These are phyloP conservation scores for Tylopilus sp. DNA, from an alignment of 768 basidiomycete species.

Conservation along the genomic window DNA sequence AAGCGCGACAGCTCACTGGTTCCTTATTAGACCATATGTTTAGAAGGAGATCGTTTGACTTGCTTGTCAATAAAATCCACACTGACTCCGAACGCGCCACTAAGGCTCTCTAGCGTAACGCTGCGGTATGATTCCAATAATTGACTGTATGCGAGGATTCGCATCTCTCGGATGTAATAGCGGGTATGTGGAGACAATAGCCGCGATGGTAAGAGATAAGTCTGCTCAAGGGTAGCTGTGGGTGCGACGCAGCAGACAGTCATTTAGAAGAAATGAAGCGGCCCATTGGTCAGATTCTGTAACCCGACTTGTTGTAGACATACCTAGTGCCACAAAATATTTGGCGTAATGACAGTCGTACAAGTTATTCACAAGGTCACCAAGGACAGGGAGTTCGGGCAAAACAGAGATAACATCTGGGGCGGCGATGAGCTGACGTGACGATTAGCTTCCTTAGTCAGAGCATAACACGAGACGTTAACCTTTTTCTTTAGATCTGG, in stretches of 20 bases:
- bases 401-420: constrained; percentile 87
- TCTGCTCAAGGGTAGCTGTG: constrained; percentile 83
- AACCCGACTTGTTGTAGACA: constrained; percentile 9
- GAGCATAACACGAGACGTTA: not conserved
- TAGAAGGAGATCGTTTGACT: constrained; percentile 30
- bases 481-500: constrained; percentile 94
- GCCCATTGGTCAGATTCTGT: constrained; percentile 5
- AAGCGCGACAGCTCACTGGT: constrained; percentile 85
- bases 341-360: constrained; percentile 95
- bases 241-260: not conserved
- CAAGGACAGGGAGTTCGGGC: constrained; percentile 77
- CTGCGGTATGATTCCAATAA: constrained; percentile 89
- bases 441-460: constrained; percentile 3
- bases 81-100: constrained; percentile 84
- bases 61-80: constrained; percentile 84
- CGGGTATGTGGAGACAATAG: constrained; percentile 82
- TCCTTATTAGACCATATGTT: not conserved
- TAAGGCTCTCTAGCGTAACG: constrained; percentile 84
- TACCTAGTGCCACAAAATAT: constrained; percentile 88
- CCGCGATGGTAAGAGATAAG: constrained; percentile 82
- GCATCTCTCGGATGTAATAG: constrained; percentile 93
- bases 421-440: constrained; percentile 66
- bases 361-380: constrained; percentile 79
- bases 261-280: not conserved
- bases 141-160: constrained; percentile 89